Base-by-base conservation (phyloP, 2,329 filamentous ascomycete species). In the Rosellinia necatrix region DNA sequence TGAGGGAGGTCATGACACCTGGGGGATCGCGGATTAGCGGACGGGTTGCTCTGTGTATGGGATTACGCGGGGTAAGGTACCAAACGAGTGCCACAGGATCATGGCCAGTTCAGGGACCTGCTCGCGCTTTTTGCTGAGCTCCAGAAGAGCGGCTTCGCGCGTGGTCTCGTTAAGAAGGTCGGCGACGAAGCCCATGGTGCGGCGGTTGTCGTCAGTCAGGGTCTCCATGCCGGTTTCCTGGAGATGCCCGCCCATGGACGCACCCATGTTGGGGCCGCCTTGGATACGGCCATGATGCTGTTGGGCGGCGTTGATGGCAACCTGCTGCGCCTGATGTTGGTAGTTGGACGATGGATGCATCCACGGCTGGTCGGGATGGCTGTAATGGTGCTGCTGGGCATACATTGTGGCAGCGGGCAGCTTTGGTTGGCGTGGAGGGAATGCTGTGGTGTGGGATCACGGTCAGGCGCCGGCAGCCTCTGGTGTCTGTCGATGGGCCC, bases 1-100 rank as follows among this genome's bases (percentile, higher is more conserved):
- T 83, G 21, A 99, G 81, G 51, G 92, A 96, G 41, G 94, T 97
- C 94, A 99, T 99, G 70, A 99, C 94, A 68, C 92, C 92, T 96
- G 64, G 21, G 63, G 56, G 40, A 4, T 17, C 13, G 25, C 59
- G 57, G 58, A 27, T 58, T 49, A 60, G 56, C 37, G 3, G 8
- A 8, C 22, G 32, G 6, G 13, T 22, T 34, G 21, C 12, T 21
- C 17, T 27, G 37, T 5, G 24, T 34, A 13, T n/a, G n/a, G 37
- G 15, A n/a, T 22, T 22, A 24, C 24, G 38, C 3, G 19, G 43
- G 27, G 32, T n/a, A 22, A 75, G 85, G 63, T 84, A 96, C 93
- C 94, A 70, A 97, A 97, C 3, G 93, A 97, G 75, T 99, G 94
- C 94, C 94, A 99, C 60, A 99, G 80, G 59, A 99, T 96, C 67